phyloP scores from a whole-genome alignment of 306 rosid species.

The Rosa chinensis region DNA sequence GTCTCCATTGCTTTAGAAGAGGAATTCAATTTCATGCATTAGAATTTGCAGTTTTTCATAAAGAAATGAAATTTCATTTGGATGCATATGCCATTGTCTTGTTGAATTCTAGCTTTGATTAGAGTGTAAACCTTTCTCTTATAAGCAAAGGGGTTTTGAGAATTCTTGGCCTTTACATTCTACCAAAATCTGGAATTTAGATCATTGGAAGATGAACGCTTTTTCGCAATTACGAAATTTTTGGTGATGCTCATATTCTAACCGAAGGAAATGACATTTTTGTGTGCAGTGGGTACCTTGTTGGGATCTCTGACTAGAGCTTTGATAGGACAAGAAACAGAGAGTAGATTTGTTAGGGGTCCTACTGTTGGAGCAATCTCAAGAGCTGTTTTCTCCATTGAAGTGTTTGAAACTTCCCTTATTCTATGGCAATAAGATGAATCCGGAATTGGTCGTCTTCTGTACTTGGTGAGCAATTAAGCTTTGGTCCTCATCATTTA shows the following conservation, averaged over 20 bases:
- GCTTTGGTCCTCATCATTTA: conserved; percentile 13
- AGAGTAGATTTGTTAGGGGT: conserved; percentile 95
- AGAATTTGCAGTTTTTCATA: conserved; percentile 6
- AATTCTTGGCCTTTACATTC: conserved; percentile 6
- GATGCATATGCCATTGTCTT: conserved; percentile 26
- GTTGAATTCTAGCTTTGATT: conserved; percentile 20
- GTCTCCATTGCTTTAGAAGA: neutral
- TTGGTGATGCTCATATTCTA: conserved; percentile 1
- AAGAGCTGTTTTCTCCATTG: conserved; percentile 99
- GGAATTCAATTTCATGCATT: neutral
- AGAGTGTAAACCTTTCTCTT: neutral
- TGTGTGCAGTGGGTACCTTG: conserved; percentile 83
- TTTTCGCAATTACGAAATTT: neutral
- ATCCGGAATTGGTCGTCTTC: conserved; percentile 91
- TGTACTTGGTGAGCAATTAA: conserved; percentile 72
- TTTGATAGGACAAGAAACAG: conserved; percentile 98
- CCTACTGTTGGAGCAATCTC: conserved; percentile 99
- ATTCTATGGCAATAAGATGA: conserved; percentile 98
- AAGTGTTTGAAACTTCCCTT: conserved; percentile 95
- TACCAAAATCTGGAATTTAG: conserved; percentile 5
- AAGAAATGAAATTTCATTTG: conserved; percentile 20
- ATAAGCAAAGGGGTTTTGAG: conserved; percentile 5
- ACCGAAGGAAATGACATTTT: conserved; percentile 20
- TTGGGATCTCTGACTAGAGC: conserved; percentile 98
- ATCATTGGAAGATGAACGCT: neutral